These are phyloP conservation scores for Pseudozyma pruni DNA, from an alignment of 1,284 basidiomycete genomes.

Conservation along the genomic window DNA sequence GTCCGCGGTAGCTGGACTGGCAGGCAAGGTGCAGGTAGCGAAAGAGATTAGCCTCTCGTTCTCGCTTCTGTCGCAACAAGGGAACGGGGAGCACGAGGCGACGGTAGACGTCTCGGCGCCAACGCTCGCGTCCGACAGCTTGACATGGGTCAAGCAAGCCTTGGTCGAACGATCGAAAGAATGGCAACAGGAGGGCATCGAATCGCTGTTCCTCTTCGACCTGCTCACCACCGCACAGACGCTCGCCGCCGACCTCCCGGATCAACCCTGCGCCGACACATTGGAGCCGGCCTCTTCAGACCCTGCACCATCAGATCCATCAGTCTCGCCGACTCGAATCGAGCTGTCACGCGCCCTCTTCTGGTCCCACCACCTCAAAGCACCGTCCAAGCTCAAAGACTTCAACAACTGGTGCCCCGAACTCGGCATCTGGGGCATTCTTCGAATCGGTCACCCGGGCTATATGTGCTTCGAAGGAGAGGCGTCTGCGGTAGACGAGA, in stretches of 20 bases:
- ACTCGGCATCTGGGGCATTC: conserved; percentile 46
- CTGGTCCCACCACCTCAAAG: conserved; percentile 53
- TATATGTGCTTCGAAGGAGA: conserved; percentile 57
- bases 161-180: conserved; percentile 8
- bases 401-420: conserved; percentile 52
- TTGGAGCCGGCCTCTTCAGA: background rate
- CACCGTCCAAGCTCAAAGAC: conserved; percentile 52
- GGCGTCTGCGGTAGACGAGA: conserved; percentile 40
- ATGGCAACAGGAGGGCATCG: conserved; percentile 31
- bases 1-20: conserved; percentile 3
- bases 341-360: conserved; percentile 37
- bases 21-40: conserved; percentile 13
- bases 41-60: conserved; percentile 3
- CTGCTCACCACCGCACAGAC: conserved; percentile 35
- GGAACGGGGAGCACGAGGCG: background rate
- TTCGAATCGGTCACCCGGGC: conserved; percentile 54
- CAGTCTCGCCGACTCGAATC: background rate
- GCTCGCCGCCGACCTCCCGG: conserved; percentile 12
- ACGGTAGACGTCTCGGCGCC: conserved; percentile 37
- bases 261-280: background rate
- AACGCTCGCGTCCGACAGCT: background rate
- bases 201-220: conserved; percentile 42
- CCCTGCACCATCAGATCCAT: background rate
- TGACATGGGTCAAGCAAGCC: conserved; percentile 4
- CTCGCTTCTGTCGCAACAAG: conserved; percentile 11